Evolutionary conservation across 768 basidiomycete species (phyloP), one percentile per base, ranked within the genome.

Genomic region (Mrakia blollopis): DNA sequence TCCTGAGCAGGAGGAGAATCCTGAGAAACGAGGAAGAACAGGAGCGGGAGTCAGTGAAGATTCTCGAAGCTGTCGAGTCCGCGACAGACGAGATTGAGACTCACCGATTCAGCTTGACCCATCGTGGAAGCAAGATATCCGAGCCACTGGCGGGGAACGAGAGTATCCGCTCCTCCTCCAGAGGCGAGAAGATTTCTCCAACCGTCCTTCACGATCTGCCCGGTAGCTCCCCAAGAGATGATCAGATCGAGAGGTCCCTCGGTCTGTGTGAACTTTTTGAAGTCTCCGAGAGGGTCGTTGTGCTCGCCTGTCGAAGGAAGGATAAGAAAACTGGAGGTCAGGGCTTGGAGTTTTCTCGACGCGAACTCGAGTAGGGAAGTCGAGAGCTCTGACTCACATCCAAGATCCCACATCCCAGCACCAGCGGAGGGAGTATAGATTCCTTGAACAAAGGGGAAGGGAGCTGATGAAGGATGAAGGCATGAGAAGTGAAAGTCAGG

Each of bases 191-290:
- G 35, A 10, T 57, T 11, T 32, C 71, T 74, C 75, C 81, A 82
- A 11, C 80, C 80, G 60, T 79, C 75, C 21, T 81, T 80, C 25
- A 82, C 78, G 39, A 80, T 75, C 60, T 78, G 72, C 1, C 81
- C 79, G 6, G 79, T 80, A 63, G 81, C 78, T 13, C 80, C 82
- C 30, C 82, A 78, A 44, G 82, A 61, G 37, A 83, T 72, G 61
- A 79, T 81, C 60, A 81, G 79, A 44, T 84, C 83, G 32, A 84
- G 76, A 35, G 83, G 81, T 41, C 83, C 83, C 74, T 77, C 80
- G 52, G 80, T 80, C 71, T 82, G 81, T 7, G 74, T 79, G 74
- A 80, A 83, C 47, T 78, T 74, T 65, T 81, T 82, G 77, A 82
- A 82, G 68, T 77, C 78, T 9, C 83, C 83, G 62, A 80, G 73